Percentiles rank a stretch among this genome's conserved stretches.
Conservation (phyloP, 257 asterid species). For the Gynochthodes officinalis region DNA sequence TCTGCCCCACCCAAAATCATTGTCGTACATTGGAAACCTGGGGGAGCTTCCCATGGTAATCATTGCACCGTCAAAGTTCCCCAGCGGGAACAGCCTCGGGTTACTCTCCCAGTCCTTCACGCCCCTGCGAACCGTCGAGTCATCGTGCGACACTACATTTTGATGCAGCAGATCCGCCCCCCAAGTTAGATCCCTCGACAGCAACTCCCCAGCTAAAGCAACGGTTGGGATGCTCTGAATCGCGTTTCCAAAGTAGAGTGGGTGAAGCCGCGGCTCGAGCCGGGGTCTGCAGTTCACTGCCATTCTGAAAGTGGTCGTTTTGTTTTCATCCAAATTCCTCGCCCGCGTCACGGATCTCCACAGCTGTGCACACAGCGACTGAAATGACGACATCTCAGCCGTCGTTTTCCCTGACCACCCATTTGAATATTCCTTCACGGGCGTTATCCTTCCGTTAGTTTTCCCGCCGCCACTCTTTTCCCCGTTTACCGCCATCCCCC, state of each 20-base stretch:
- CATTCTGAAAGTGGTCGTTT: slow-evolving; percentile 89
- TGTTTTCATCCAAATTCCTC: slow-evolving; percentile 37
- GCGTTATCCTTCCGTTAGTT: slow-evolving; percentile 43
- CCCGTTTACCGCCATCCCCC: slow-evolving; percentile 35
- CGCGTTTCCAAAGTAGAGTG: slow-evolving; percentile 82
- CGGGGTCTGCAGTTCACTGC: slow-evolving; percentile 91
- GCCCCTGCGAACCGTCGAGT: slow-evolving; percentile 60
- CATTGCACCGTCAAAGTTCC: slow-evolving; percentile 96
- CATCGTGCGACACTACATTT: slow-evolving; percentile 71
- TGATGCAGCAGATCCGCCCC: slow-evolving; percentile 59
- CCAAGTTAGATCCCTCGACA: slow-evolving; percentile 57
- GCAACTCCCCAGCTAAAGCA: slow-evolving; percentile 51
- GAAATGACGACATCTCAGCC: slow-evolving; percentile 76
- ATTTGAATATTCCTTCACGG: not conserved
- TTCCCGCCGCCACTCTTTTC: slow-evolving; percentile 19
- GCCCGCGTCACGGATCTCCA: slow-evolving; percentile 94
- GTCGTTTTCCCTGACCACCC: slow-evolving; percentile 31
- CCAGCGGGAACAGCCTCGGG: slow-evolving; percentile 79
- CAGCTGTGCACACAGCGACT: slow-evolving; percentile 73
- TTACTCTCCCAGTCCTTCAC: slow-evolving; percentile 83
- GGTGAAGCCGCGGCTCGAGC: slow-evolving; percentile 59
- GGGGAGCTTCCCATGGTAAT: slow-evolving; percentile 98
- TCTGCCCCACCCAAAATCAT: slow-evolving; percentile 94
- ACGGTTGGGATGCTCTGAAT: slow-evolving; percentile 84
- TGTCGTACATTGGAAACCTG: slow-evolving; percentile 94